Conservation (phyloP, 1,139 yeast species). For the Sugiyamaella paludigena region DNA sequence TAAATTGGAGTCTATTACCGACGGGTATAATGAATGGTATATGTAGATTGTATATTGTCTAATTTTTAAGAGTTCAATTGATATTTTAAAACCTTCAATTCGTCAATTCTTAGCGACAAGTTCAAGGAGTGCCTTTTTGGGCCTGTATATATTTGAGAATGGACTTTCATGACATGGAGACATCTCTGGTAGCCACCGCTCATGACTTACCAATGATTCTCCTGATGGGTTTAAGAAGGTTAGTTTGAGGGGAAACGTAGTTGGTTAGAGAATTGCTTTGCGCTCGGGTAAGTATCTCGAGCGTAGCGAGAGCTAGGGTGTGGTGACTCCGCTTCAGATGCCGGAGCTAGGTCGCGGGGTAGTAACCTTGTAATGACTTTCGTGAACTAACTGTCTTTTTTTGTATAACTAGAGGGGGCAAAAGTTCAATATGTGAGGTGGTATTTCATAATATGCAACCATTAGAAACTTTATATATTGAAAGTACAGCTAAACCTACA, state of each 20-base stretch:
- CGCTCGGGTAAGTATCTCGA: too few species aligned
- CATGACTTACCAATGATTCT: conserved; percentile 40
- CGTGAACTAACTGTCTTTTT: too few species aligned
- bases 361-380: conserved; percentile 1
- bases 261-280: too few species aligned
- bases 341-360: conserved; percentile 22
- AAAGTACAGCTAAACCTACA: conserved; percentile 86
- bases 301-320: not conserved
- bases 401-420: conserved; percentile 55
- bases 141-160: not conserved
- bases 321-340: not conserved
- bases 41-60: too few species aligned
- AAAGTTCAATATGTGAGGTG: conserved; percentile 89
- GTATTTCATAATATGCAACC: conserved; percentile 98
- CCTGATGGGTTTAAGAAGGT: conserved; percentile 79
- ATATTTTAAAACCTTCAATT: too few species aligned
- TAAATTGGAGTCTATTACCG: too few species aligned
- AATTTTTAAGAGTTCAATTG: too few species aligned
- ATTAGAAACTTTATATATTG: conserved; percentile 83
- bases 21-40: too few species aligned
- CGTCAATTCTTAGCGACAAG: too few species aligned
- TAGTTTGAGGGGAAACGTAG: conserved; percentile 21
- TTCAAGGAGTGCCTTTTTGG: too few species aligned
- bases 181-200: conserved; percentile 22
- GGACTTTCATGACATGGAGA: conserved; percentile 24